Conservation (phyloP, 495 filamentous ascomycete genomes). For the Eremomyces bilateralis region DNA sequence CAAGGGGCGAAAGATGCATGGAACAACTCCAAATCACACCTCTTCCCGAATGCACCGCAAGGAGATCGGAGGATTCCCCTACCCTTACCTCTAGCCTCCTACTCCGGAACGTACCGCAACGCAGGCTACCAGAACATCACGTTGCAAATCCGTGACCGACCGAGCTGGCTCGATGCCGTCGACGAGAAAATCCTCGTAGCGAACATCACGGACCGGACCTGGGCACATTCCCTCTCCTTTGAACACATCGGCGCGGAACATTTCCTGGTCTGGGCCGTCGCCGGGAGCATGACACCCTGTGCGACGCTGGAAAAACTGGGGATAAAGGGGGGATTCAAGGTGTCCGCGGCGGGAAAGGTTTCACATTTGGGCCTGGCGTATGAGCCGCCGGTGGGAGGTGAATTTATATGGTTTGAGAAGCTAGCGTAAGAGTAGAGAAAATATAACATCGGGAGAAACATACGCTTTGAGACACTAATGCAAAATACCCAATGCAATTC, state of each 20-base stretch:
- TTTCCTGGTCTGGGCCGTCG: not conserved
- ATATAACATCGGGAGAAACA: no score
- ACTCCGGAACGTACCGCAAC: not conserved
- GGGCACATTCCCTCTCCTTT: not conserved
- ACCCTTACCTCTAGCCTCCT: not conserved
- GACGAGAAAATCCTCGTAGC: not conserved
- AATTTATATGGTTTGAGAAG: conserved; percentile 1
- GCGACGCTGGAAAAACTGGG: no score
- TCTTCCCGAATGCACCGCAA: not conserved
- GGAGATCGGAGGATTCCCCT: not conserved
- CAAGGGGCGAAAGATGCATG: not conserved
- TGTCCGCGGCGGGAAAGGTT: not conserved
- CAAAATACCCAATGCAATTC: no score
- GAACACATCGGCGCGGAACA: not conserved
- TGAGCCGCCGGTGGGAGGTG: not conserved
- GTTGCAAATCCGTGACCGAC: not conserved
- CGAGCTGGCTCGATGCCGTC: not conserved
- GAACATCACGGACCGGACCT: not conserved
- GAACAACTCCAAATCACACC: not conserved
- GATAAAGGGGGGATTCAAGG: not conserved
- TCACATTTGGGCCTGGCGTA: not conserved
- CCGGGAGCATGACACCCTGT: not conserved
- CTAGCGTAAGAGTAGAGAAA: no score
- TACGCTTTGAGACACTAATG: no score
- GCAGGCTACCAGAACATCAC: conserved; percentile 1